Evolutionary conservation across 2,329 filamentous ascomycete genomes (phyloP), one percentile per base, ranked within the genome.

Genomic region (Colletotrichum destructivum): DNA sequence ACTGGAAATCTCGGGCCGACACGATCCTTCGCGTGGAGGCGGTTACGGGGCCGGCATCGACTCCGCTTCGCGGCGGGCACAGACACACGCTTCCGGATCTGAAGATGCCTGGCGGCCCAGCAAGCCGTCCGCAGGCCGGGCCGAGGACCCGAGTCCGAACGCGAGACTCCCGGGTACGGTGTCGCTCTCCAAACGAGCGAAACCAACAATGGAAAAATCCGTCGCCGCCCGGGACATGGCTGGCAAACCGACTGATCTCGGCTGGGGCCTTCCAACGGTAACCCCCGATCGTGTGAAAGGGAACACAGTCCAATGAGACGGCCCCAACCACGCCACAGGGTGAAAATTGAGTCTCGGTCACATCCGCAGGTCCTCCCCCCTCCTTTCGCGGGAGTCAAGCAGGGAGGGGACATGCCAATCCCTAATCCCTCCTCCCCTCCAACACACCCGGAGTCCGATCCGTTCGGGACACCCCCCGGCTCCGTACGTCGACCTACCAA

Each of bases 401-500:
- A 44, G 47, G 21, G 44, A 51, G 40, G 51, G 42, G 51, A 40
- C 2, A 26, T 51, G 40, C 40, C 42, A 47, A 26, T 35, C 44
- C 44, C 44, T 47, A 31, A 2, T 31, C 31, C 31, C 31, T 31
- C 31, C 31, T 31, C 31, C 31, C 8, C 31, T 9, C 31, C 7
- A 31, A 7, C 31, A 31, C 31, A 26, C 31, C 68, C 63, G 56
- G 56, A 67, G 63, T 63, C 38, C 49, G 21, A 57, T 62, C 68
- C 63, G 68, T 38, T 44, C 38, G 31, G 42, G n/a, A 46, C 31
- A 31, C 31, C 62, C 49, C 62, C 49, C 44, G 52, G 64, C 54
- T 68, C 68, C 69, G 69, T 68, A 68, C 44, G 40, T 31, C 35
- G 21, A 4, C 26, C 26, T 26, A 31, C 64, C 68, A 71, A 71